These are phyloP conservation scores for Phoma sp. DNA, from an alignment of 2,329 filamentous ascomycete genomes.

Conservation along the genomic window DNA sequence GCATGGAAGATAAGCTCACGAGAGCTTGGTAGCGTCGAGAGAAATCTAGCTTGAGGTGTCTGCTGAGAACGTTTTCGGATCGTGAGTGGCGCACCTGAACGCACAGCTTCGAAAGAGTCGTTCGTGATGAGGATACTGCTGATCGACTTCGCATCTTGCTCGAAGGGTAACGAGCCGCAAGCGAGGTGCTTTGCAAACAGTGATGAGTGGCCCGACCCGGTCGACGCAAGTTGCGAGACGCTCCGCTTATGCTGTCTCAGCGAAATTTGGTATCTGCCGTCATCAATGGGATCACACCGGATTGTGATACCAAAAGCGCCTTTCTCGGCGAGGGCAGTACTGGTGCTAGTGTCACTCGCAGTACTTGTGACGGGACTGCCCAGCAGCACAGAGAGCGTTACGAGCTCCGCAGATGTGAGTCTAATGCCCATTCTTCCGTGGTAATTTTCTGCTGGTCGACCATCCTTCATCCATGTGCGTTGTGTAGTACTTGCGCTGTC, in stretches of 20 bases:
- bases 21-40: slow-evolving; percentile 34
- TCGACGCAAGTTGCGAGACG: slow-evolving; percentile 29
- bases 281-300: slow-evolving; percentile 2
- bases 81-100: slow-evolving; percentile 26
- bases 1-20: slow-evolving; percentile 25
- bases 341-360: neutral
- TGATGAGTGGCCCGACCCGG: slow-evolving; percentile 35
- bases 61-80: slow-evolving; percentile 14
- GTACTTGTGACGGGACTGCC: slow-evolving; percentile 25
- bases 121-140: slow-evolving; percentile 37
- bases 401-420: slow-evolving; percentile 35
- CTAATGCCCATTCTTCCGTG: slow-evolving; percentile 23
- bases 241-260: slow-evolving; percentile 33
- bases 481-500: slow-evolving; percentile 10
- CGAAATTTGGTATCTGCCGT: slow-evolving; percentile 29
- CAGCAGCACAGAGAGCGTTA: slow-evolving; percentile 37
- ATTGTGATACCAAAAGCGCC: slow-evolving; percentile 42
- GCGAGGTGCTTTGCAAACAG: slow-evolving; percentile 44
- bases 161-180: slow-evolving; percentile 38
- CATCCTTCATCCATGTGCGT: slow-evolving; percentile 34
- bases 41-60: slow-evolving; percentile 24
- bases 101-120: slow-evolving; percentile 27
- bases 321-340: slow-evolving; percentile 5
- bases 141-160: slow-evolving; percentile 23
- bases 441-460: slow-evolving; percentile 26